Base-by-base conservation (phyloP, 345 rosid genomes). In the Citrus reticulata region DNA sequence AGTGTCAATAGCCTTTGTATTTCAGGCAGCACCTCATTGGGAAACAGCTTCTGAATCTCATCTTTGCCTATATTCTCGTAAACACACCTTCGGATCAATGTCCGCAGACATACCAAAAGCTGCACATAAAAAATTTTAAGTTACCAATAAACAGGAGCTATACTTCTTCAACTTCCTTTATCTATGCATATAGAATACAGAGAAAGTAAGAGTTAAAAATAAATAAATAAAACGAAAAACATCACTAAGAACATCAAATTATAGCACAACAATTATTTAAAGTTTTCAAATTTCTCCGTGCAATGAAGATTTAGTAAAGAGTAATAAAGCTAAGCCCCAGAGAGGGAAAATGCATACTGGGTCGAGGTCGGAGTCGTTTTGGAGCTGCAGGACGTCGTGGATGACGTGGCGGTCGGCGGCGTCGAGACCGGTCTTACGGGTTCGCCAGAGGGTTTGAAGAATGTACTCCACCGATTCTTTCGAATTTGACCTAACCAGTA, bases 91-190 rank as follows among this genome's bases (percentile, higher is more conserved):
- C 95, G 89, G 11, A 91, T 88, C 88, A 91, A 74, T 77, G 84
- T 83, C 27, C 95, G 88, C 1, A 91, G 93, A 72, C 95, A 91
- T 17, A 85, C 89, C 79, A 91, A 80, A 55, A 91, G 90, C 95
- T 91, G 84, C 80, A 67, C 24, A 67, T 24, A 37, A 29, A 74
- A 62, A 74, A 16, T 2, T 64, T 5, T 37, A 68, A 57, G 6
- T 61, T 63, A 69, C 46, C 16, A 57, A 79, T n/a, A 32, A 13
- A 0, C 9, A 59, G 27, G 17, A 57, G 76, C 32, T 11, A n/a
- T 25, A 24, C 25, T 58, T 46, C 22, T 46, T 16, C 14, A 70
- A 49, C 14, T n/a, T 13, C 19, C 35, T 69, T 42, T 3, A 42
- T 30, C 24, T n/a, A 60, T 60, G 13, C 64, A 60, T 25, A 60